Conservation (phyloP, 1,139 yeast species). For the Dujonia santamariae region DNA sequence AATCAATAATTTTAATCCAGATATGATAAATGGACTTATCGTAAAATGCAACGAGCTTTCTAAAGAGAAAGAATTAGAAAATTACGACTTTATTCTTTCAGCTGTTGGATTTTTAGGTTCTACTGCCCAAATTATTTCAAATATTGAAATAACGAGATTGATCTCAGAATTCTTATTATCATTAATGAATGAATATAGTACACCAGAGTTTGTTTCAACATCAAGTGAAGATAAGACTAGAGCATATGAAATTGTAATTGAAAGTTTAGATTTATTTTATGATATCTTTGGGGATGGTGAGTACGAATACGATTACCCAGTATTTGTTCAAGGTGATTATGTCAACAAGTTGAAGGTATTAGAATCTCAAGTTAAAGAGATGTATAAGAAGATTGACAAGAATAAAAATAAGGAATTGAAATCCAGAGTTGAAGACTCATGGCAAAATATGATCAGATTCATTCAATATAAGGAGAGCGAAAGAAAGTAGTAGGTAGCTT, state of each 20-base stretch:
- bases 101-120: slow-evolving; percentile 54
- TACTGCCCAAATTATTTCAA: slow-evolving; percentile 49
- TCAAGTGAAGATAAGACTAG: slow-evolving; percentile 21
- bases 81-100: slow-evolving; percentile 24
- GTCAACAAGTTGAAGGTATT: slow-evolving; percentile 38
- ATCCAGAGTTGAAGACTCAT: slow-evolving; percentile 65
- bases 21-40: slow-evolving; percentile 26
- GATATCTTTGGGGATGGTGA: slow-evolving; percentile 79
- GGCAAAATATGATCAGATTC: slow-evolving; percentile 67
- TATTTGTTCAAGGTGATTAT: slow-evolving; percentile 61
- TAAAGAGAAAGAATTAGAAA: background rate
- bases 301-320: slow-evolving; percentile 62
- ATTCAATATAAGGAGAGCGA: slow-evolving; percentile 61
- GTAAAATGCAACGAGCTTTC: slow-evolving; percentile 15
- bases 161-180: slow-evolving; percentile 48
- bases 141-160: slow-evolving; percentile 40
- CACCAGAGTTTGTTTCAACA: slow-evolving; percentile 17
- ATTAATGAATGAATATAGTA: slow-evolving; percentile 20
- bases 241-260: slow-evolving; percentile 46
- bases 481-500: slow-evolving; percentile 2
- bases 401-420: slow-evolving; percentile 57
- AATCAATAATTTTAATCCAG: slow-evolving; percentile 12
- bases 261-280: slow-evolving; percentile 61
- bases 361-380: slow-evolving; percentile 48
- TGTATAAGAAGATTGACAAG: slow-evolving; percentile 67